Base-by-base conservation (phyloP, 140 eudicot species). In the Bidens hawaiensis region DNA sequence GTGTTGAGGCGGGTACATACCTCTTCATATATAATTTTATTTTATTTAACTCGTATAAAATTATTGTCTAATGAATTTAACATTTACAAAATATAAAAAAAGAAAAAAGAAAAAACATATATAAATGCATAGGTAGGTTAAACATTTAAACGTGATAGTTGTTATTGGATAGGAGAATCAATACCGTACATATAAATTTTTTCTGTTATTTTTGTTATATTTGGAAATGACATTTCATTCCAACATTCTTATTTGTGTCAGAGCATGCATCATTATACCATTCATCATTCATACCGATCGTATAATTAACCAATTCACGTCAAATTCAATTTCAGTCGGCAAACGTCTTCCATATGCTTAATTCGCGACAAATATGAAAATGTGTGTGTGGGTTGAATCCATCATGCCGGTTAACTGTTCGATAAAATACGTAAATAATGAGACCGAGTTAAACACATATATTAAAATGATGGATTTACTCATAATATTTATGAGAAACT, bases 201-300 rank as follows among this genome's bases (percentile, higher is more conserved):
- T 31, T 31, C 38, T 31, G 5, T 31, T 31, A 4, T 31, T 30
- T 2, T 30, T 43, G n/a, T 43, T 43, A 15, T 16, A 3, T 43
- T 15, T n/a, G 13, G 21, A 22, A 14, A 34, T 23, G 52, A 31
- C 49, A 48, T 23, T 34, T 53, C 73, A 67, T 26, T 53, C 54
- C 24, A 67, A 53, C 43, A 67, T 24, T 38, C 21, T 19, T 40
- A 17, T 41, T 38, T 53, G 3, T 67, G 43, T 67, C 64, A 67
- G 64, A 53, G 14, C 47, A 42, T 68, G 63, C 57, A 55, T 41
- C 59, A 30, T 49, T 62, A n/a, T n/a, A n/a, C n/a, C 11, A 22
- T 30, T 65, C 42, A 48, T 24, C 65, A 19, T 60, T 18, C 49
- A 18, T 18, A 19, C 15, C n/a, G 22, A 17, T 22, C 16, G 12